Evolutionary conservation across 805 yeast species (phyloP).

Genomic region (Starmerella gropengiesseri): DNA sequence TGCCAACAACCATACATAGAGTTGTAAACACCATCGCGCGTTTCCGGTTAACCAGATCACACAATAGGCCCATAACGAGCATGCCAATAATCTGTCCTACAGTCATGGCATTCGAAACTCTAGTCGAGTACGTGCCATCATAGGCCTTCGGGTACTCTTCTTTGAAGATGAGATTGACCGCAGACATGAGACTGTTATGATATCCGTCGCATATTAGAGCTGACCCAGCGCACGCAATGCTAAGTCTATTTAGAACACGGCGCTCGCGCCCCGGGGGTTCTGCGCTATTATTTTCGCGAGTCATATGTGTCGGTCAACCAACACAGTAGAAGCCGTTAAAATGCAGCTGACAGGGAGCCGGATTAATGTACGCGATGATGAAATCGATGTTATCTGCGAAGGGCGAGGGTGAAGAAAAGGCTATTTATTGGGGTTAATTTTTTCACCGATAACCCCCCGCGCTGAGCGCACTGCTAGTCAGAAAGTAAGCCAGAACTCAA

Average conservation of each 20-base stretch:
- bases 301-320: too few species aligned
- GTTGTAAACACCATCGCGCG: slow-evolving; percentile 55
- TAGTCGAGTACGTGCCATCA: slow-evolving; percentile 40
- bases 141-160: slow-evolving; percentile 37
- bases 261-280: too few species aligned
- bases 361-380: too few species aligned
- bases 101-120: slow-evolving; percentile 56
- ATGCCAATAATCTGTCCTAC: slow-evolving; percentile 65
- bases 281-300: too few species aligned
- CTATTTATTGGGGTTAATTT: too few species aligned
- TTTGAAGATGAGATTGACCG: slow-evolving; percentile 51
- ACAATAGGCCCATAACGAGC: slow-evolving; percentile 47
- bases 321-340: too few species aligned
- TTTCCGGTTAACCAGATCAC: slow-evolving; percentile 58
- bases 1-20: slow-evolving; percentile 48
- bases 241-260: slow-evolving; percentile 12
- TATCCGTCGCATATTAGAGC: slow-evolving; percentile 72
- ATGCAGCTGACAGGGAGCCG: too few species aligned
- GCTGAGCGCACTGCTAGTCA: too few species aligned
- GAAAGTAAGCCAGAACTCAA: too few species aligned
- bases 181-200: slow-evolving; percentile 63
- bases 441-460: too few species aligned
- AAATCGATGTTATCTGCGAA: too few species aligned
- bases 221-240: slow-evolving; percentile 47
- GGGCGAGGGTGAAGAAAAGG: too few species aligned